Evolutionary conservation across 2,329 filamentous ascomycete genomes (phyloP).

Genomic region (Alternaria triticina): DNA sequence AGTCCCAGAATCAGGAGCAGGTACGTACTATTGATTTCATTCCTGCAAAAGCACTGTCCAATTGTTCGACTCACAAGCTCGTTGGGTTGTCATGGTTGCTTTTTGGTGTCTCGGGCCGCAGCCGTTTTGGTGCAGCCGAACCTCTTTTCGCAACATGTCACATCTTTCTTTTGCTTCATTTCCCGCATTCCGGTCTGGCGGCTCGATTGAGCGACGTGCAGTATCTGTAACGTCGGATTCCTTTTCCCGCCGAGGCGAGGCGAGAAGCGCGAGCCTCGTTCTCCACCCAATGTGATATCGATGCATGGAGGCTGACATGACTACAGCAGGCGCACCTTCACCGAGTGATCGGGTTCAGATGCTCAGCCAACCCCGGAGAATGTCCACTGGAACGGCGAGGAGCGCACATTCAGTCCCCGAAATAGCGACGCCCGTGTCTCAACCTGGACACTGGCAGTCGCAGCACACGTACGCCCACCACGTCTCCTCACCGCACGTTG

Average conservation of each 20-base stretch:
- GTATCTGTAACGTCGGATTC: conserved; percentile 25
- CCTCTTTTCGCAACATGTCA: conserved; percentile 24
- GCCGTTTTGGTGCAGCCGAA: conserved; percentile 33
- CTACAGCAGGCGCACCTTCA: conserved; percentile 42
- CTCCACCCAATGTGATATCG: conserved; percentile 24
- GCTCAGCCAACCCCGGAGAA: conserved; percentile 46
- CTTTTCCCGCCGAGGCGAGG: conserved; percentile 10
- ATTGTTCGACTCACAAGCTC: conserved; percentile 26
- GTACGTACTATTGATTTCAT: conserved; percentile 39
- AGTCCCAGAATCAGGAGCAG: conserved; percentile 44
- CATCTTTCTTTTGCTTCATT: conserved; percentile 16
- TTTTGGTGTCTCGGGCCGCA: conserved; percentile 35
- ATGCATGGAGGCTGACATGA: conserved; percentile 27
- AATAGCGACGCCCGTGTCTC: conserved; percentile 45
- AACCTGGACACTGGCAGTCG: conserved; percentile 46
- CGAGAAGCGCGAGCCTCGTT: conserved; percentile 9
- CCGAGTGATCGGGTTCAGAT: conserved; percentile 49
- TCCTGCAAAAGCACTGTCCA: conserved; percentile 31
- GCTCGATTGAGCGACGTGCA: conserved; percentile 36
- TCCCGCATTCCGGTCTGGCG: conserved; percentile 15
- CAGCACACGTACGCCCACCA: conserved; percentile 43
- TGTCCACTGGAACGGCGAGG: conserved; percentile 47
- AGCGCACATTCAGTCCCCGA: conserved; percentile 47
- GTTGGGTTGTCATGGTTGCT: conserved; percentile 27
- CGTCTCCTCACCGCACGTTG: conserved; percentile 45